phyloP scores from a whole-genome alignment of 2,329 filamentous ascomycete genomes.

The Aspergillus sergii region DNA sequence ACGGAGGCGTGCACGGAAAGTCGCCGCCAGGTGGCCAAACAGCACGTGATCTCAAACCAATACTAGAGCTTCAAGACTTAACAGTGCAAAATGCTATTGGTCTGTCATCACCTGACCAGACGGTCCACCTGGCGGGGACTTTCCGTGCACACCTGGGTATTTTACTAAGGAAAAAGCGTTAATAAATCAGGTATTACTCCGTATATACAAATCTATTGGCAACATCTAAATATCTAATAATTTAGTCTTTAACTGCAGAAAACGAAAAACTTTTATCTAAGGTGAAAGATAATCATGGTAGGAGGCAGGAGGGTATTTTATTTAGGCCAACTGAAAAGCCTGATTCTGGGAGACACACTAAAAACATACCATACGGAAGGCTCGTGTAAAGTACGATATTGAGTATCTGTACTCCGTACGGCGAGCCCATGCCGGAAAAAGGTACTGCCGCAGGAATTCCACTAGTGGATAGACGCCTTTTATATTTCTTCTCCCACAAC shows the following conservation, averaged over 20 bases:
- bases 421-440: background rate
- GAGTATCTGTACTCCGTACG: too few species aligned
- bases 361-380: too few species aligned
- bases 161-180: background rate
- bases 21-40: too few species aligned
- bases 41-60: too few species aligned
- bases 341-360: too few species aligned
- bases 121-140: too few species aligned
- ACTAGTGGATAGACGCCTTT: slow-evolving; percentile 20
- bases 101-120: too few species aligned
- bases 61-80: too few species aligned
- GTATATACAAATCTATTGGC: background rate
- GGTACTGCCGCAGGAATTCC: background rate
- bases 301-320: background rate
- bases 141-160: too few species aligned
- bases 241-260: background rate
- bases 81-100: too few species aligned
- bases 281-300: background rate
- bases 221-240: background rate
- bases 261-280: background rate
- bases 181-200: background rate
- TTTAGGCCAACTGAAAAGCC: background rate
- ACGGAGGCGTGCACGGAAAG: too few species aligned
- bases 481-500: slow-evolving; percentile 13
- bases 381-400: too few species aligned